Conservation (phyloP, 1,284 basidiomycete genomes). For the Xanthoconium separans region DNA sequence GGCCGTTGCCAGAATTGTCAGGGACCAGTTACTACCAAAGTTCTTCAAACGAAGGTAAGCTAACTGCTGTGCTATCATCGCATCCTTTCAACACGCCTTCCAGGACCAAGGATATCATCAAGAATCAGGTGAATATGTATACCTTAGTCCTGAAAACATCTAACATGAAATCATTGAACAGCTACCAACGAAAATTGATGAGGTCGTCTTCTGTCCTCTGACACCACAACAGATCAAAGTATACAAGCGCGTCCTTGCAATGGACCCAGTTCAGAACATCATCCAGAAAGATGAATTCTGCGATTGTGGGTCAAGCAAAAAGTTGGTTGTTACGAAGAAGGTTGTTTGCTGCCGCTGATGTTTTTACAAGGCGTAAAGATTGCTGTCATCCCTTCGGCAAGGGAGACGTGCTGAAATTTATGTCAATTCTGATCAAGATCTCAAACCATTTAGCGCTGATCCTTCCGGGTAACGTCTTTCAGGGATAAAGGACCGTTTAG, state of each 20-base stretch:
- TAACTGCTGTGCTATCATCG: not conserved
- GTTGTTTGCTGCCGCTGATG: slow-evolving; percentile 1
- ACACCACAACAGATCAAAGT: slow-evolving; percentile 63
- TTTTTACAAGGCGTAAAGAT: slow-evolving; percentile 49
- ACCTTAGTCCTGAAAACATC: not conserved
- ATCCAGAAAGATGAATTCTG: slow-evolving; percentile 69
- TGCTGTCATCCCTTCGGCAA: slow-evolving; percentile 65
- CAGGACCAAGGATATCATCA: slow-evolving; percentile 82
- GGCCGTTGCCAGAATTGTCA: slow-evolving; percentile 59
- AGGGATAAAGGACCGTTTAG: not conserved
- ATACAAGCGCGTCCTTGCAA: slow-evolving; percentile 68
- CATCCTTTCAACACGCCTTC: slow-evolving; percentile 1
- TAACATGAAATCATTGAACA: slow-evolving; percentile 29
- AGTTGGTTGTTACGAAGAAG: slow-evolving; percentile 37
- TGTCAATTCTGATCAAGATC: slow-evolving; percentile 77
- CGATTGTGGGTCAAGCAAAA: slow-evolving; percentile 60
- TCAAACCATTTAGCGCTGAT: slow-evolving; percentile 85
- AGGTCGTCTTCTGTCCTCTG: slow-evolving; percentile 88
- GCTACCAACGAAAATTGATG: slow-evolving; percentile 80
- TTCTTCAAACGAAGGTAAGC: slow-evolving; percentile 75
- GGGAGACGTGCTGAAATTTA: slow-evolving; percentile 69
- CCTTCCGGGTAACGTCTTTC: slow-evolving; percentile 55
- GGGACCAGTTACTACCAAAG: slow-evolving; percentile 64
- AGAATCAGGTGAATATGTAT: slow-evolving; percentile 49
- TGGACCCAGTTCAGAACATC: slow-evolving; percentile 63